phyloP scores from a whole-genome alignment of 2,329 filamentous ascomycete genomes.

The Cucurbitaria berberidis region DNA sequence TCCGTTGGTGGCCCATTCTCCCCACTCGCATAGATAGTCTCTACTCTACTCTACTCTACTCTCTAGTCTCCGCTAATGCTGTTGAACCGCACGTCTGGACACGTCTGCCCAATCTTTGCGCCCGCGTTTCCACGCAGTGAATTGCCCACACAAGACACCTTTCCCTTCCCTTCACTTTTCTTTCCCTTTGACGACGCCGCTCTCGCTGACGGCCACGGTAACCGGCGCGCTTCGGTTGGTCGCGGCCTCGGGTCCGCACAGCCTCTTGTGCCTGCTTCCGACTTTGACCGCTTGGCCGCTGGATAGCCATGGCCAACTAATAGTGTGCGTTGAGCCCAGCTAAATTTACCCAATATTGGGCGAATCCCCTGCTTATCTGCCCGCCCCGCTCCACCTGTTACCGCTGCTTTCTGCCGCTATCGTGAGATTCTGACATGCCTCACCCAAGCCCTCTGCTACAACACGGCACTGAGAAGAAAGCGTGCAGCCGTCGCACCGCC shows the following conservation, averaged over 20 bases:
- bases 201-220: slow-evolving; percentile 13
- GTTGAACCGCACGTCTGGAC: slow-evolving; percentile 25
- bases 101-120: slow-evolving; percentile 19
- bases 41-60: slow-evolving; percentile 25
- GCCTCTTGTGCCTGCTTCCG: slow-evolving; percentile 40
- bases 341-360: slow-evolving; percentile 33
- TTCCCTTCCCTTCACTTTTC: too few species aligned
- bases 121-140: slow-evolving; percentile 5
- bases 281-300: slow-evolving; percentile 43
- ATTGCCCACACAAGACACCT: slow-evolving; percentile 2
- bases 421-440: neutral
- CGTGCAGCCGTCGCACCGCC: slow-evolving; percentile 14
- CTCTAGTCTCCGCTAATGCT: slow-evolving; percentile 25
- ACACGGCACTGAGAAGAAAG: too few species aligned
- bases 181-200: too few species aligned
- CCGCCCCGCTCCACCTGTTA: slow-evolving; percentile 15
- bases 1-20: too few species aligned
- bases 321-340: slow-evolving; percentile 22
- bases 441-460: slow-evolving; percentile 2
- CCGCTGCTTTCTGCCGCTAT: slow-evolving; percentile 13
- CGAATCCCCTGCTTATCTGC: slow-evolving; percentile 1
- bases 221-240: slow-evolving; percentile 27
- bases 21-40: too few species aligned
- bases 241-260: slow-evolving; percentile 32
- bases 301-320: slow-evolving; percentile 39